phyloP scores from a whole-genome alignment of 805 yeast species.

The Yamadazyma paraphyllophila region DNA sequence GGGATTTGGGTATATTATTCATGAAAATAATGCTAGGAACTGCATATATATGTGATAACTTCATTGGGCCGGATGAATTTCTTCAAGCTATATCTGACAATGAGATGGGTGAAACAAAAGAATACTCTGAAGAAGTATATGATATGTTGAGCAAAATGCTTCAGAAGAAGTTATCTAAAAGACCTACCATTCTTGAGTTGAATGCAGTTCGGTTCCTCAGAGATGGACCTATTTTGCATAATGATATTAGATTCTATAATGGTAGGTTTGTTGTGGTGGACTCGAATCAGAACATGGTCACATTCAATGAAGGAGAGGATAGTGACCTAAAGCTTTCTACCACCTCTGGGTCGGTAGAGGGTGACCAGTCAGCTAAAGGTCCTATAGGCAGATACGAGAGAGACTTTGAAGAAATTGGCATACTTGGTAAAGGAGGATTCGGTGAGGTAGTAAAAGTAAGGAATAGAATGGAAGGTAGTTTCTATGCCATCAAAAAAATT shows the following conservation, averaged over 20 bases:
- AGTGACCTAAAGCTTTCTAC: neutral
- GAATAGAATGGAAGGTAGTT: constrained; percentile 88
- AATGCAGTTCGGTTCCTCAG: constrained; percentile 81
- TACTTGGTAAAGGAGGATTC: constrained; percentile 91
- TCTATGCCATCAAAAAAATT: constrained; percentile 91
- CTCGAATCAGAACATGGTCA: neutral
- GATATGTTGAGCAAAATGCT: constrained; percentile 70
- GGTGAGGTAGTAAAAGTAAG: constrained; percentile 99
- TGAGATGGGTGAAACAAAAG: constrained; percentile 55
- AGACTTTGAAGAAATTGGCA: constrained; percentile 93
- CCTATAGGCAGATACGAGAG: constrained; percentile 72
- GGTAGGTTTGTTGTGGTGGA: constrained; percentile 10
- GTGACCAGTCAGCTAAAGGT: constrained; percentile 7
- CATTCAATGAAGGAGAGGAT: constrained; percentile 4
- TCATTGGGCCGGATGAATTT: constrained; percentile 46
- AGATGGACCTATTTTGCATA: constrained; percentile 48
- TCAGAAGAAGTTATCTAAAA: constrained; percentile 58
- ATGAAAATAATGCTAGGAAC: constrained; percentile 41
- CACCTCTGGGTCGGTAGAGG: neutral
- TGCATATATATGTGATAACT: constrained; percentile 51
- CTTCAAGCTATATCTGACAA: constrained; percentile 20
- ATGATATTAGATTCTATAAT: constrained; percentile 10
- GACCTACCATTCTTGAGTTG: constrained; percentile 83
- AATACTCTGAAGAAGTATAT: constrained; percentile 61
- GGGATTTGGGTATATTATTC: constrained; percentile 86